These are phyloP conservation scores for Boehmeria nivea DNA, from an alignment of 306 rosid genomes.

Conservation along the genomic window DNA sequence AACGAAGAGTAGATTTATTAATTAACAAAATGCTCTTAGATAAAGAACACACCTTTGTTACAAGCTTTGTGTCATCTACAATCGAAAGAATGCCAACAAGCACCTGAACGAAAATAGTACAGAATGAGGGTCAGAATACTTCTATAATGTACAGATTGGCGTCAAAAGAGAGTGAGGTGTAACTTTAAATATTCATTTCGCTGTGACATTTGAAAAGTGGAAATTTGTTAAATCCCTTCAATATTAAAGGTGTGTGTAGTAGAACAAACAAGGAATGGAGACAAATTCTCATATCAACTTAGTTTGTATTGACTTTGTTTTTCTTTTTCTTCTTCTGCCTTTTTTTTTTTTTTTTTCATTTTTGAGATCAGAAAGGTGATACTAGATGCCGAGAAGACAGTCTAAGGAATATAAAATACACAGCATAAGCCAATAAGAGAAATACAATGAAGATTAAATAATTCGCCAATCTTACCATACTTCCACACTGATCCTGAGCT, in stretches of 20 bases:
- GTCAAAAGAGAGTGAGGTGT: neutral
- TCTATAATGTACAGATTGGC: neutral
- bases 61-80: constrained; percentile 87
- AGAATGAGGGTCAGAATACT: constrained; percentile 2
- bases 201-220: neutral
- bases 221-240: neutral
- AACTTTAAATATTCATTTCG: neutral
- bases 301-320: too few relatives aligned
- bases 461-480: constrained; percentile 67
- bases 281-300: too few relatives aligned
- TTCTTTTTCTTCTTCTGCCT: neutral
- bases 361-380: too few relatives aligned
- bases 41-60: constrained; percentile 60
- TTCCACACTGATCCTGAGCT: constrained; percentile 74
- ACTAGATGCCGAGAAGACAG: too few relatives aligned
- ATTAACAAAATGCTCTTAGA: neutral
- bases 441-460: neutral
- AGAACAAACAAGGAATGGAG: too few relatives aligned
- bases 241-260: neutral
- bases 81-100: constrained; percentile 69
- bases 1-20: constrained; percentile 4
- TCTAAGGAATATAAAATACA: neutral
- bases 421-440: neutral
- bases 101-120: constrained; percentile 42
- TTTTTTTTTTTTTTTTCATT: neutral